Base-by-base conservation (phyloP, 805 yeast species). In the Myxozyma neglecta region DNA sequence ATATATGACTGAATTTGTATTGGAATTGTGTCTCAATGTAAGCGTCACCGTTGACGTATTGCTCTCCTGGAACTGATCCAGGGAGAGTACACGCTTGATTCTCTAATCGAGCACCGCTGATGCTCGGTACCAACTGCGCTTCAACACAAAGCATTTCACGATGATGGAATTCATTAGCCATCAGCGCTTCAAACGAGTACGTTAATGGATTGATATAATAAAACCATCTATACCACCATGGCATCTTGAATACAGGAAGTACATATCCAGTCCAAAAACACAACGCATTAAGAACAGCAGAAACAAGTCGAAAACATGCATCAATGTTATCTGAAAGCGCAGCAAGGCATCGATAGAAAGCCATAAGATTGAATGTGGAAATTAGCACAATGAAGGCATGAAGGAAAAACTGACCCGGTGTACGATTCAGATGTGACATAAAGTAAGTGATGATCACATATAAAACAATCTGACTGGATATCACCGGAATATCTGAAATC, bases 201-300 rank as follows among this genome's bases (percentile, higher is more conserved):
- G 79, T 76, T 39, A 84, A 71, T 0, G 89, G 89, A 66, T 86
- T 80, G 39, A 84, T 63, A 67, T 82, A 85, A 48, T 83, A 79
- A 53, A 85, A 75, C 88, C 89, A 86, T 63, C 84, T 80, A 67
- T 85, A 85, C 92, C 92, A 88, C 59, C 84, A 85, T 64, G 83
- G 85, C 86, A 85, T 83, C 13, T 79, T 76, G 57, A 87, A 55
- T 44, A 37, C 74, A 14, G 57, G 89, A 58, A 79, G 75, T 13
- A 76, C 78, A 66, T 78, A 81, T n/a, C 83, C 83, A 7, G 82
- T 78, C 70, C 74, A 80, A 56, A 78, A 75, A 16, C 74, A 70
- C 61, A 81, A 61, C 2, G 75, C 76, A 59, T 80, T 69, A 56
- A 80, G 70, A 11, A 78, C 64, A 34, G 79, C 63, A 16, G 81